phyloP scores from a whole-genome alignment of 2,329 filamentous ascomycete genomes.

The Cercospora sesami region DNA sequence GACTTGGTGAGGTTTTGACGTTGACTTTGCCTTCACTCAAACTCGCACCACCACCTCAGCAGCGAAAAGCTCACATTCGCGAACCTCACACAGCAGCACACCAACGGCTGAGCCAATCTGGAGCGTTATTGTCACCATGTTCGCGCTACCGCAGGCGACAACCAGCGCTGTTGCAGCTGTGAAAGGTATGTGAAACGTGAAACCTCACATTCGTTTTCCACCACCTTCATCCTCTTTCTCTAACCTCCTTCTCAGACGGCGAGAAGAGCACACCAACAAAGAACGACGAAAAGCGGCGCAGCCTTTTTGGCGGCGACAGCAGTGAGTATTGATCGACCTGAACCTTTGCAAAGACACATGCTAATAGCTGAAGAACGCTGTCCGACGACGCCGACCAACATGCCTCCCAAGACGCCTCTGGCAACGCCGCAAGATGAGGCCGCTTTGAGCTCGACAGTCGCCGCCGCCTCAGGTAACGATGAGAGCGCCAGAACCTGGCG shows the following conservation, averaged over 20 bases:
- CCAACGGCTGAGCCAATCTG: background rate
- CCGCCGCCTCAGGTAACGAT: background rate
- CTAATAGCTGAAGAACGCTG: background rate
- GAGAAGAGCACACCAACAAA: conserved; percentile 4
- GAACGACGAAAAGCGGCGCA: background rate
- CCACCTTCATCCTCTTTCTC: background rate
- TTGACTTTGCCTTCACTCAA: background rate
- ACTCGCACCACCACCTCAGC: background rate
- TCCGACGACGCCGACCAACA: background rate
- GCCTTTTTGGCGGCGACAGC: conserved; percentile 6
- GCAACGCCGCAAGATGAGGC: conserved; percentile 2
- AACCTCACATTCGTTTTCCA: conserved; percentile 12
- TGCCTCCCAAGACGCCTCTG: conserved; percentile 3
- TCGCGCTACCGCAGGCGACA: conserved; percentile 20
- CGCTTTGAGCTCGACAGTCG: background rate
- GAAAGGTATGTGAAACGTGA: conserved; percentile 1
- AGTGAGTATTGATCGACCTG: background rate
- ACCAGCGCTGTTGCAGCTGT: conserved; percentile 8
- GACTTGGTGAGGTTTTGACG: background rate
- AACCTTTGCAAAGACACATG: background rate
- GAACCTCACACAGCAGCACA: background rate
- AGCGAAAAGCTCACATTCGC: background rate
- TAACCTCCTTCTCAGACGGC: background rate
- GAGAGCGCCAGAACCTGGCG: background rate
- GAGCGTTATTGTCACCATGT: conserved; percentile 11